Base-by-base conservation (phyloP, 2,329 filamentous ascomycete genomes). In the Thielaviopsis cerberus region DNA sequence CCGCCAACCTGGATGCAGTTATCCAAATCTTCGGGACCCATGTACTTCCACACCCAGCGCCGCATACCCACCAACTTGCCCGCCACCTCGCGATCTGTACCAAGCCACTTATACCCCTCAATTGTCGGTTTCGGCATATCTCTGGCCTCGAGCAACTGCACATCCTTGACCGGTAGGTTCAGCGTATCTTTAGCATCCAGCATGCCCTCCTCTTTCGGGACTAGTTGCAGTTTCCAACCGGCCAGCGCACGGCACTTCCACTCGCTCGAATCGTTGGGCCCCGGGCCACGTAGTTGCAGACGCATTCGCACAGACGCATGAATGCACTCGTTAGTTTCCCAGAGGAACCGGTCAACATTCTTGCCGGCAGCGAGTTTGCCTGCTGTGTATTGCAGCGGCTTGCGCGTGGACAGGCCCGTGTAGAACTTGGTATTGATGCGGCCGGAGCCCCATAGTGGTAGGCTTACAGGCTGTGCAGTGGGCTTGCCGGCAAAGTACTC, bases 271-370 rank as follows among this genome's bases (percentile, higher is more conserved):
- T 80, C 77, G 61, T 79, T 72, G 30, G 75, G 67, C 0, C 72
- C 75, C 2, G 77, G 70, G 1, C 77, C 77, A 55, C 71, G 65
- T 60, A 74, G 74, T 1, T 74, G 73, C 15, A 80, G 70, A 3
- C 76, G 72, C n/a, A 78, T 70, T 1, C 77, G 72, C 1, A 77
- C 77, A 1, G 74, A 76, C 61, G 73, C 73, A 64, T 80, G 77
- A 34, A 80, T 72, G 8, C 74, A 71, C 65, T 80, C 77, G 63
- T 79, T 76, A 10, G 77, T 80, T 61, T 76, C 56, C 8, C 55
- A 48, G 41, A 62, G 62, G 17, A 62, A 37, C 8, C 59, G 37
- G 11, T 60, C 72, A 71, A 24, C 22, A n/a, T 48, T 7, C 4
- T 22, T 20, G n/a, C 41, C 41, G 7, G 41, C 41, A 6, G 41